Percentiles rank a stretch among this genome's conserved stretches.
phyloP scores from a whole-genome alignment of 345 rosid genomes.

The Physaria fendleri region DNA sequence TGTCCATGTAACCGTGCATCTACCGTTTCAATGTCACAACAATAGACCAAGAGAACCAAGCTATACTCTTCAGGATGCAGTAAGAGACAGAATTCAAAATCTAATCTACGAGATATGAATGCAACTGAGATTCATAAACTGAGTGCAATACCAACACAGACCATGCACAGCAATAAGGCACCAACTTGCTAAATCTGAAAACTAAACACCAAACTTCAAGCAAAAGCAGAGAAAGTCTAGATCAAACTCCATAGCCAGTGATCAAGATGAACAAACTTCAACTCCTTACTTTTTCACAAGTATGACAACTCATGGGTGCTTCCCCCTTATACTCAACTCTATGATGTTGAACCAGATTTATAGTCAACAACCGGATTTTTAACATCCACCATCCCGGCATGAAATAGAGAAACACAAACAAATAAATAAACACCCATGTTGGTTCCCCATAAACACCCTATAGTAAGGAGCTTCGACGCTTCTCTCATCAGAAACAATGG shows the following conservation, averaged over 20 bases:
- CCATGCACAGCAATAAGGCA: not conserved
- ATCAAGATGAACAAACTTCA: not conserved
- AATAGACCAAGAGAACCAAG: not conserved
- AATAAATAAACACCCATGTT: not conserved
- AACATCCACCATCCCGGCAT: not conserved
- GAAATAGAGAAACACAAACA: not conserved
- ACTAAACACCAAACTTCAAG: not conserved
- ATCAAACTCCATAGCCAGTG: not conserved
- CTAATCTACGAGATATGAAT: not conserved
- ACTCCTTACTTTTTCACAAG: not conserved
- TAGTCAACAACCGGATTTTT: not conserved
- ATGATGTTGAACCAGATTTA: not conserved
- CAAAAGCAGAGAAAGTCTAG: not conserved
- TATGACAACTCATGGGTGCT: not conserved
- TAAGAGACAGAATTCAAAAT: not conserved
- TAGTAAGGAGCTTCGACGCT: conserved; percentile 6
- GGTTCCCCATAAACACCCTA: not conserved
- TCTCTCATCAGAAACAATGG: not conserved
- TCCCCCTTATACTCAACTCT: not conserved
- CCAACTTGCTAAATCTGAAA: not conserved
- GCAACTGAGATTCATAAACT: not conserved
- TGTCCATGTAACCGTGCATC: not conserved
- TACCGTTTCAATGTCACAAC: not conserved
- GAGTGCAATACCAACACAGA: not conserved
- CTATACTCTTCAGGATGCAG: not conserved